A percentile compares a stretch with the other conserved stretches of the same genome.
Evolutionary conservation across 805 yeast genomes (phyloP).

Genomic region (Saturnispora mendoncae): DNA sequence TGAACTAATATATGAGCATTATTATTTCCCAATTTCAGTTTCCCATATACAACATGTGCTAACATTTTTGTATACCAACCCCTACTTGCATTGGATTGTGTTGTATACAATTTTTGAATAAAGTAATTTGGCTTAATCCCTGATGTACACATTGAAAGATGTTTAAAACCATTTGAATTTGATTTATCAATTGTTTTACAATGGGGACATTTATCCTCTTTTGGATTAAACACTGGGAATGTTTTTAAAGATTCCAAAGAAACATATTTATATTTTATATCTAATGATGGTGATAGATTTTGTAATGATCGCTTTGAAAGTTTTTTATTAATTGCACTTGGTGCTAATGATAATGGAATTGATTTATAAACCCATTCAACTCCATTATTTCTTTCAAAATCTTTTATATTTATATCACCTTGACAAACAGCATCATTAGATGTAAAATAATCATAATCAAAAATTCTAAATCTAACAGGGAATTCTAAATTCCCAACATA

Average conservation of each 20-base stretch:
- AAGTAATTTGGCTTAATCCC: slow-evolving; percentile 11
- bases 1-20: slow-evolving; percentile 93
- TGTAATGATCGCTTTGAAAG: slow-evolving; percentile 6
- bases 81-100: slow-evolving; percentile 73
- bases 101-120: slow-evolving; percentile 55
- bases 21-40: slow-evolving; percentile 75
- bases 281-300: slow-evolving; percentile 8
- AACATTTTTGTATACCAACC: slow-evolving; percentile 82
- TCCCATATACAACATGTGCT: slow-evolving; percentile 82
- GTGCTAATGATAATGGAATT: slow-evolving; percentile 9
- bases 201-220: slow-evolving; percentile 67
- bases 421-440: slow-evolving; percentile 76
- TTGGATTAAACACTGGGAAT: slow-evolving; percentile 11
- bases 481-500: slow-evolving; percentile 60
- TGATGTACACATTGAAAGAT: slow-evolving; percentile 78
- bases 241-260: slow-evolving; percentile 5
- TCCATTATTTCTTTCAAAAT: slow-evolving; percentile 10
- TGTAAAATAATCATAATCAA: slow-evolving; percentile 80
- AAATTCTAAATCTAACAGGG: slow-evolving; percentile 47
- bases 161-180: slow-evolving; percentile 64
- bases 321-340: slow-evolving; percentile 7
- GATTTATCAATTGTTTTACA: slow-evolving; percentile 55
- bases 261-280: slow-evolving; percentile 14
- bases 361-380: slow-evolving; percentile 12
- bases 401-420: slow-evolving; percentile 46